These are phyloP conservation scores for Diddensiella transvaalensis DNA, from an alignment of 805 yeast species.

Conservation along the genomic window DNA sequence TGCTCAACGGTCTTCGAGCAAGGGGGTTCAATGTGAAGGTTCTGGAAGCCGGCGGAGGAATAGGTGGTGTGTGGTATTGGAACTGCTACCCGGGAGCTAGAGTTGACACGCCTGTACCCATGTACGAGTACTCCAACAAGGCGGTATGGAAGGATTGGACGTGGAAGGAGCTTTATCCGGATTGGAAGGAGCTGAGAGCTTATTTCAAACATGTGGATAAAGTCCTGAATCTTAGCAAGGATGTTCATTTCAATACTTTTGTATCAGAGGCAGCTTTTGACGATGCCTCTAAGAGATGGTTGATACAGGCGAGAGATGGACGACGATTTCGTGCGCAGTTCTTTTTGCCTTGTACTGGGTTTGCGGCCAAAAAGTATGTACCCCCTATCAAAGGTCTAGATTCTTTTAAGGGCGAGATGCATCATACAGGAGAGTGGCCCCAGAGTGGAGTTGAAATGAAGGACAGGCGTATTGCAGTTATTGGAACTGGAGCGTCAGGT, in stretches of 20 bases:
- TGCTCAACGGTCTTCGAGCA: constrained; percentile 21
- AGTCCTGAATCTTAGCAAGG: constrained; percentile 26
- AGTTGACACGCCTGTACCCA: constrained; percentile 31
- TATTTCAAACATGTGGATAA: constrained; percentile 31
- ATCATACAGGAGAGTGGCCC: constrained; percentile 31
- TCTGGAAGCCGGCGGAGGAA: constrained; percentile 19
- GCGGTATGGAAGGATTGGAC: constrained; percentile 30
- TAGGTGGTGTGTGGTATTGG: constrained; percentile 30
- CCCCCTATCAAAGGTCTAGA: constrained; percentile 27
- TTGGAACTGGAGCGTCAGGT: constrained; percentile 35
- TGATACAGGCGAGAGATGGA: constrained; percentile 22
- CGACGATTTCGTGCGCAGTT: constrained; percentile 10
- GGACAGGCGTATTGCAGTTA: constrained; percentile 24
- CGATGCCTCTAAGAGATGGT: constrained; percentile 26
- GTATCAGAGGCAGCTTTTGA: constrained; percentile 26
- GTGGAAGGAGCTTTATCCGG: constrained; percentile 31
- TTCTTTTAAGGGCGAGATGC: constrained; percentile 25
- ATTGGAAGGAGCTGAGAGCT: constrained; percentile 25
- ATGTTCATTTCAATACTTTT: constrained; percentile 24
- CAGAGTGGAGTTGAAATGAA: constrained; percentile 21
- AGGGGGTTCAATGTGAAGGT: constrained; percentile 21
- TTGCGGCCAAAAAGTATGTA: constrained; percentile 27
- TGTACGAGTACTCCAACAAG: constrained; percentile 29
- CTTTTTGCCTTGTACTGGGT: constrained; percentile 19
- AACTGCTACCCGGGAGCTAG: constrained; percentile 30